phyloP scores from a whole-genome alignment of 75 land plant genomes.

The Larix kaempferi region DNA sequence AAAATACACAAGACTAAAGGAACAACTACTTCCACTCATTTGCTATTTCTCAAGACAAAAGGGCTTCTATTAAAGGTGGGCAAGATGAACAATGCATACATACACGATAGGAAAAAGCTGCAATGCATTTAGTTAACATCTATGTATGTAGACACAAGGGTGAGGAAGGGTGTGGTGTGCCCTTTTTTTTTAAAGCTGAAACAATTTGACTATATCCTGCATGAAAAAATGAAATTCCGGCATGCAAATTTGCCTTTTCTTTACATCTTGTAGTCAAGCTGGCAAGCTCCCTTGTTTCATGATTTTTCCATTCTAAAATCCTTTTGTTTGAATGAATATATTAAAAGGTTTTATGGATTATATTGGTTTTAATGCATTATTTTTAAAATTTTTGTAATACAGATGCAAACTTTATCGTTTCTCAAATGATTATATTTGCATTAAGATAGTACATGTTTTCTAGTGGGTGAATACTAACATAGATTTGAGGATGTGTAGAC shows the following conservation, averaged over 20 bases:
- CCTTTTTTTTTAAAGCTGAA: neutral
- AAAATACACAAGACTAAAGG: neutral
- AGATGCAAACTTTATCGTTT: neutral
- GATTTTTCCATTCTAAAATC: neutral
- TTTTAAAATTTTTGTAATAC: neutral
- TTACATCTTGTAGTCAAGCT: neutral
- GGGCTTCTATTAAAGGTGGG: neutral
- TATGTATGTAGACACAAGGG: neutral
- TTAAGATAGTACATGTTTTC: neutral
- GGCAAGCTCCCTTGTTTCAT: neutral
- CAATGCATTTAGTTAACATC: too few species aligned
- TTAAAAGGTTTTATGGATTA: neutral
- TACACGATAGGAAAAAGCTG: too few species aligned
- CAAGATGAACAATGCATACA: neutral
- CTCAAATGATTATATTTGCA: neutral
- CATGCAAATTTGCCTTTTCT: neutral
- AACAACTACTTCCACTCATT: neutral
- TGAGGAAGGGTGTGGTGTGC: neutral
- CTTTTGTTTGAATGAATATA: neutral
- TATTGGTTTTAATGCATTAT: neutral
- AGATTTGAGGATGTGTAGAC: too few species aligned
- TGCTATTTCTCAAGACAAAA: neutral
- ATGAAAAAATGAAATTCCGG: neutral
- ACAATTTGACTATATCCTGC: neutral
- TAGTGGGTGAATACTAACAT: too few species aligned